A percentile compares a stretch with the other conserved stretches of the same genome.
phyloP scores from a whole-genome alignment of 2,329 filamentous ascomycete species.

The Paecilomyces formosus region DNA sequence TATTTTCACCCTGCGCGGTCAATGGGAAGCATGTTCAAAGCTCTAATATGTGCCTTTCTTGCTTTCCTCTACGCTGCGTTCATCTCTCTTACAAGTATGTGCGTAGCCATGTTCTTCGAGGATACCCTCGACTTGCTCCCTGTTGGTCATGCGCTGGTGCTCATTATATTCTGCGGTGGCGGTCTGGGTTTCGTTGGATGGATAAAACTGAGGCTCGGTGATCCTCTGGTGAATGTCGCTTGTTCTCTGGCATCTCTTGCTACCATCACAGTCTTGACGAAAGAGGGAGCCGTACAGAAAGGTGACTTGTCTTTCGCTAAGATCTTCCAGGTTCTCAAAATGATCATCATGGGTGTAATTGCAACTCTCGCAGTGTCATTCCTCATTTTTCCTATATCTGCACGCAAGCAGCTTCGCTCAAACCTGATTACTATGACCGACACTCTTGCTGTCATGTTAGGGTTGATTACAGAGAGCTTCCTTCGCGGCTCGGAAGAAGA shows the following conservation, averaged over 20 bases:
- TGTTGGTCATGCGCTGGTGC: constrained; percentile 69
- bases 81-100: constrained; percentile 79
- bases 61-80: constrained; percentile 73
- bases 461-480: constrained; percentile 74
- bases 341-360: constrained; percentile 70
- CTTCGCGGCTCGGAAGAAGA: constrained; percentile 76
- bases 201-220: constrained; percentile 72
- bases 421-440: constrained; percentile 68
- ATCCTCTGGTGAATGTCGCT: constrained; percentile 74
- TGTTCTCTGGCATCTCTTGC: constrained; percentile 81
- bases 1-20: constrained; percentile 90
- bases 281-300: constrained; percentile 78
- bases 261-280: constrained; percentile 83
- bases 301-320: constrained; percentile 76
- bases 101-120: constrained; percentile 72
- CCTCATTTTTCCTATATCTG: constrained; percentile 69
- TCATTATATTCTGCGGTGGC: constrained; percentile 77
- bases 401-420: constrained; percentile 63
- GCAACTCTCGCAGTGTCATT: constrained; percentile 69
- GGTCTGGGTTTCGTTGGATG: constrained; percentile 82
- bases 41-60: constrained; percentile 64
- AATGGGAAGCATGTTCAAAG: constrained; percentile 83
- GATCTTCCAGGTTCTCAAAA: constrained; percentile 73
- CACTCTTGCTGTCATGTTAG: constrained; percentile 72
- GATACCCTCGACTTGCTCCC: constrained; percentile 57